These are phyloP conservation scores for Alternaria triticina DNA, from an alignment of 2,329 filamentous ascomycete genomes.

Conservation along the genomic window DNA sequence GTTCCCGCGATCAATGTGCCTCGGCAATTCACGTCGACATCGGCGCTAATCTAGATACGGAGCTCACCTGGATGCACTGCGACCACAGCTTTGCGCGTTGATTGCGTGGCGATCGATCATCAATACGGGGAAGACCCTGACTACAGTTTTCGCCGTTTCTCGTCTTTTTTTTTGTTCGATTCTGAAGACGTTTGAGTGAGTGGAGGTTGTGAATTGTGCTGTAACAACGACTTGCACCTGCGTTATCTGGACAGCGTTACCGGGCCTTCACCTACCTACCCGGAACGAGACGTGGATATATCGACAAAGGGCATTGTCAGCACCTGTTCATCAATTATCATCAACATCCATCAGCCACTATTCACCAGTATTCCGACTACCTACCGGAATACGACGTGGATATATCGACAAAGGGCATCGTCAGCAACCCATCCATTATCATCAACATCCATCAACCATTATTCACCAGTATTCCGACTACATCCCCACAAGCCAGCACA, in stretches of 20 bases:
- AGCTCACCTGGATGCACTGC: background rate
- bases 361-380: background rate
- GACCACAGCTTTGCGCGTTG: slow-evolving; percentile 4
- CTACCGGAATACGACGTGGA: too few relatives aligned
- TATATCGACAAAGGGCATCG: background rate
- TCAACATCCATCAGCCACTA: background rate
- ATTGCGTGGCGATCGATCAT: background rate
- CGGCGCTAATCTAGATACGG: slow-evolving; percentile 12
- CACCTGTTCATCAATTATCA: background rate
- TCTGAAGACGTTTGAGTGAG: background rate
- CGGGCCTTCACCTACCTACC: background rate
- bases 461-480: background rate
- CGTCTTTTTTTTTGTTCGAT: background rate
- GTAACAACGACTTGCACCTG: background rate
- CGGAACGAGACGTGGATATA: background rate
- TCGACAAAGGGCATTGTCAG: background rate
- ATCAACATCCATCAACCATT: background rate
- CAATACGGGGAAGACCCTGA: background rate
- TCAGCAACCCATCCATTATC: background rate
- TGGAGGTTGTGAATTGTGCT: background rate
- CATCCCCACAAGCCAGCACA: background rate
- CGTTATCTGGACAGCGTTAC: background rate
- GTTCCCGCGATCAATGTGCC: slow-evolving; percentile 3
- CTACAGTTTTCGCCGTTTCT: background rate
- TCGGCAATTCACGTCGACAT: slow-evolving; percentile 4